Evolutionary conservation across 139 green algal species (phyloP), one percentile per base, ranked within the genome.

Genomic region (Micromonas commoda): DNA sequence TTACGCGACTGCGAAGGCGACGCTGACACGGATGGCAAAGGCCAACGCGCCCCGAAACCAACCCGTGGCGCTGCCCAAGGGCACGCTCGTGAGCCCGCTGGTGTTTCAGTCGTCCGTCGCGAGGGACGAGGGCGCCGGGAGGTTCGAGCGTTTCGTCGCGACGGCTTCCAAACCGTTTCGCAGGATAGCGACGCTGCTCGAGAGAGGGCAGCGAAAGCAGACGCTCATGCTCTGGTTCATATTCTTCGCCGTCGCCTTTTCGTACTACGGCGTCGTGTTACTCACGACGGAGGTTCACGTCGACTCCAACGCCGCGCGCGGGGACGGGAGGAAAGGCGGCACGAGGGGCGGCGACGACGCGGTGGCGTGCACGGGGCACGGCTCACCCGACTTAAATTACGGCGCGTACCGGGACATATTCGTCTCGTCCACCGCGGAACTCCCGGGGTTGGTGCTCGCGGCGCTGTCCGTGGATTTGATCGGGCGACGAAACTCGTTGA

Each of bases 231-330:
- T 96, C 35, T 86, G 85, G 72, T 76, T 87, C 61, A 86, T 92
- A 1, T 95, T 91, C 81, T 89, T 88, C 31, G 77, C 77, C 28
- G 88, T 87, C 51, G 88, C 90, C 0, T 80, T 94, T 54, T 82
- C 77, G 0, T 93, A 93, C 79, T 95, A 96, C 68, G 91, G 91
- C 19, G 33, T 93, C 20, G 91, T 96, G 29, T 79, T 94, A 31
- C 82, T 96, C 2, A 90, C 64, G 37, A 86, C 82, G 31, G n/a
- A 84, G 26, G 9, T 86, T n/a, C 19, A 75, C 61, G 75, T 84
- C n/a, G 73, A 64, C 52, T 35, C 23, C 38, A n/a, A n/a, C n/a
- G n/a, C n/a, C n/a, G n/a, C n/a, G n/a, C n/a, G n/a, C n/a, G n/a
- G n/a, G n/a, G 33, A 70, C 16, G 53, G 38, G n/a, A 26, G 21